These are phyloP conservation scores for Colletotrichum sp. DNA, from an alignment of 2,329 filamentous ascomycete genomes.

Conservation along the genomic window DNA sequence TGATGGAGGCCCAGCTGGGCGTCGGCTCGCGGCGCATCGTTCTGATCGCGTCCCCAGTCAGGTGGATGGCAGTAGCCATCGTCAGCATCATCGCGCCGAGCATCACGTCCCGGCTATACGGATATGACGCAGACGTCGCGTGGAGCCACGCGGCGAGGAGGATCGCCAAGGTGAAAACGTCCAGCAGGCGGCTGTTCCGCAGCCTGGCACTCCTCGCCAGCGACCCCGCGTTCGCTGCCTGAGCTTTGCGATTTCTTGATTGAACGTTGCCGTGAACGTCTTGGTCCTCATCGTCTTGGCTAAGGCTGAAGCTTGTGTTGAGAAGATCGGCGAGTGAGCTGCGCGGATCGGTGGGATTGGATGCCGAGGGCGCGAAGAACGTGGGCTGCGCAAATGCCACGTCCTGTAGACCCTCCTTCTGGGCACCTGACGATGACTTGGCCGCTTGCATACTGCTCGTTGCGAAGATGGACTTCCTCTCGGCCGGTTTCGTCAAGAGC, in stretches of 20 bases:
- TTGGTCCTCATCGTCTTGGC: conserved; percentile 29
- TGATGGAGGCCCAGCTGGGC: conserved; percentile 9
- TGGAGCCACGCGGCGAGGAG: conserved; percentile 19
- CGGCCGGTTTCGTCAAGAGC: conserved; percentile 50
- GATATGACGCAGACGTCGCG: conserved; percentile 10
- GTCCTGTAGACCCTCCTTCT: conserved; percentile 18
- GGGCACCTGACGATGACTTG: neutral
- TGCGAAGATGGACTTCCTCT: conserved; percentile 58
- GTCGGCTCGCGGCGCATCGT: conserved; percentile 8
- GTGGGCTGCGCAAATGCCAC: conserved; percentile 63
- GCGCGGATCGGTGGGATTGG: conserved; percentile 40
- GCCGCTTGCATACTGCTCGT: conserved; percentile 24
- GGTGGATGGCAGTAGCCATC: conserved; percentile 10
- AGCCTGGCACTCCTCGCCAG: neutral
- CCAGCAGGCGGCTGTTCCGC: conserved; percentile 16
- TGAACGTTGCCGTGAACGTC: neutral
- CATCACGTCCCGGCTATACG: conserved; percentile 21
- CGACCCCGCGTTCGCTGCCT: neutral
- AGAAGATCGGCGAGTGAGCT: conserved; percentile 50
- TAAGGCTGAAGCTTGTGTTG: conserved; percentile 47
- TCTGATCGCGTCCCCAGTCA: conserved; percentile 16
- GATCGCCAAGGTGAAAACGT: conserved; percentile 19
- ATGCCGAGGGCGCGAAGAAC: conserved; percentile 58
- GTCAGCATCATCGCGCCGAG: conserved; percentile 22
- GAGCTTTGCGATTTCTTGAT: neutral